phyloP scores from a whole-genome alignment of 164 flowering plant species.

The Protea cynaroides region DNA sequence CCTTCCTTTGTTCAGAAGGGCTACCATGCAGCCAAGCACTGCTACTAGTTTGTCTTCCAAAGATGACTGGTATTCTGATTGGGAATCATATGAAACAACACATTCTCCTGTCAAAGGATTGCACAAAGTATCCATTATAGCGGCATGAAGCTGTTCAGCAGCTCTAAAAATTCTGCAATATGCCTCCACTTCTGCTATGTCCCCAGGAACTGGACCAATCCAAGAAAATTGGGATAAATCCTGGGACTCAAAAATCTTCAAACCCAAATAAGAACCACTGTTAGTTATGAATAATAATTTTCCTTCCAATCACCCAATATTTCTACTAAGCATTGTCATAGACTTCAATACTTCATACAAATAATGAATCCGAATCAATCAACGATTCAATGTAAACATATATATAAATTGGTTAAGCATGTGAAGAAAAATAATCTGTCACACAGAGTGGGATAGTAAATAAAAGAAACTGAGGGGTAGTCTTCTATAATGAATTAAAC shows the following conservation, averaged over 20 bases:
- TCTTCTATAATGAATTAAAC: no score
- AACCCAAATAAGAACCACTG: conserved; percentile 12
- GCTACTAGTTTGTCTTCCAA: conserved; percentile 85
- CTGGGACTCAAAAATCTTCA: conserved; percentile 39
- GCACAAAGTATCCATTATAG: conserved; percentile 84
- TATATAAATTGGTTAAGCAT: no score
- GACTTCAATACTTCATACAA: no score
- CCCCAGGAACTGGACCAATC: conserved; percentile 96
- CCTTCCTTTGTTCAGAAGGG: conserved; percentile 80
- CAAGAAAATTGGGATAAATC: conserved; percentile 55
- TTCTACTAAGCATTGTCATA: neutral
- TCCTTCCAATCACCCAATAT: neutral
- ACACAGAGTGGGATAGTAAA: no score
- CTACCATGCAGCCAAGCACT: conserved; percentile 78
- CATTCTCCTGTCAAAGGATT: conserved; percentile 93
- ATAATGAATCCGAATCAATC: no score
- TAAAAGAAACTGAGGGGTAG: no score
- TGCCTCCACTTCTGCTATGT: conserved; percentile 95
- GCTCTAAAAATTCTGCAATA: conserved; percentile 94
- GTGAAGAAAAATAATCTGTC: no score
- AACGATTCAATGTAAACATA: no score
- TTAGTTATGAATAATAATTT: conserved; percentile 10
- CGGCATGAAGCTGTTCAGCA: conserved; percentile 75
- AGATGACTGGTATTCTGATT: conserved; percentile 57
- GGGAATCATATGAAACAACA: conserved; percentile 58